Conservation (phyloP, 805 yeast species). For the Candida montana region DNA sequence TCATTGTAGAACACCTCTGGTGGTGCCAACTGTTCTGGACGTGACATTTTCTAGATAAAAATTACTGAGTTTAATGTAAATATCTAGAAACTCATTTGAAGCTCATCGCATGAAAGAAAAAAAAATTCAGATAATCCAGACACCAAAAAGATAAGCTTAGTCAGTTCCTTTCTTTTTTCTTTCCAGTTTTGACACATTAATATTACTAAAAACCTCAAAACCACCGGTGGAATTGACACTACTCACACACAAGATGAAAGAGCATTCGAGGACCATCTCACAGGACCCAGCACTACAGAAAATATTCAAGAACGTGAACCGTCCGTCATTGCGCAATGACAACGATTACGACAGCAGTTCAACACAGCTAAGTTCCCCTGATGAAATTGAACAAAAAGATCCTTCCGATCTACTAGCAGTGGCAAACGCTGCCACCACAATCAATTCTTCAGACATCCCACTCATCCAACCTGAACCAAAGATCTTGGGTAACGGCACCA, state of each 20-base stretch:
- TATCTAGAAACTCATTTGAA: too few relatives aligned
- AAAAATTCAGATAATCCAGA: background rate
- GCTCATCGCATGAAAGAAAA: too few relatives aligned
- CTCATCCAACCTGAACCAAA: background rate
- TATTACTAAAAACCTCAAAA: background rate
- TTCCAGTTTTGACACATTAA: background rate
- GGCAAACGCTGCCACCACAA: background rate
- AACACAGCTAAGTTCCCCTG: too few relatives aligned
- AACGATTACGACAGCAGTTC: slow-evolving; percentile 7
- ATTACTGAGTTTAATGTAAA: too few relatives aligned
- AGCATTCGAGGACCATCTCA: background rate
- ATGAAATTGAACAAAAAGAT: background rate
- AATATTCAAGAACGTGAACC: background rate
- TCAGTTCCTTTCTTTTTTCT: background rate
- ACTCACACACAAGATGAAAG: background rate
- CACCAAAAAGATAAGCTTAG: background rate
- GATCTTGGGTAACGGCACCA: background rate
- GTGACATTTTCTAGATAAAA: slow-evolving; percentile 52
- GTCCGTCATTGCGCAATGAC: background rate
- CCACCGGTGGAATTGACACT: too few relatives aligned
- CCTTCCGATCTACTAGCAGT: background rate
- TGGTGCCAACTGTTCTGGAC: slow-evolving; percentile 96
- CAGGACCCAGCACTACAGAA: slow-evolving; percentile 1
- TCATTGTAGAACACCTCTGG: slow-evolving; percentile 95
- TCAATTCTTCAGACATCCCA: background rate